phyloP scores from a whole-genome alignment of 139 green algal genomes.

The Pleodorina starrii region DNA sequence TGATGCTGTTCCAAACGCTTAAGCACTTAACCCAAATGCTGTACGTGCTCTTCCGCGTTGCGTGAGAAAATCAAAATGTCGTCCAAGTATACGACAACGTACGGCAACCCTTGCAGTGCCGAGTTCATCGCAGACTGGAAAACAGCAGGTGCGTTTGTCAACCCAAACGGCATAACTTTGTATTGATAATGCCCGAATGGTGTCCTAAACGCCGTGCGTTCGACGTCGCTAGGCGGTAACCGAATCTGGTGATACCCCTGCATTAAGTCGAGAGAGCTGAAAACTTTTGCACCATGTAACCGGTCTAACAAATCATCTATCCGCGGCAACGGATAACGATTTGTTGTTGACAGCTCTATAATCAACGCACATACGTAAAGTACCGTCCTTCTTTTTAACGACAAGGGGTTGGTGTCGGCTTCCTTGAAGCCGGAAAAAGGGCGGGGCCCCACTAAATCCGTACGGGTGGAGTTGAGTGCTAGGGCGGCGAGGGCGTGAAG shows the following conservation, averaged over 20 bases:
- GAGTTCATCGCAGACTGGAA: too few species aligned
- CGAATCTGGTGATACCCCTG: conserved; percentile 60
- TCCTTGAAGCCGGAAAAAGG: too few species aligned
- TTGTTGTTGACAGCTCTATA: conserved; percentile 54
- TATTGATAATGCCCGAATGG: conserved; percentile 68
- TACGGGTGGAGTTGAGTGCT: too few species aligned
- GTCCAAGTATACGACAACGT: too few species aligned
- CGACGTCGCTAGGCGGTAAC: conserved; percentile 43
- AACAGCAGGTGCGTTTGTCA: too few species aligned
- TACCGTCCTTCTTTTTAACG: conserved; percentile 70
- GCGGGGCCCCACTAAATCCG: too few species aligned
- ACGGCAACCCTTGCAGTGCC: too few species aligned
- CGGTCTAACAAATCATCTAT: conserved; percentile 42
- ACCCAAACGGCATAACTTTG: conserved; percentile 57
- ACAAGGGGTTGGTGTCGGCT: too few species aligned
- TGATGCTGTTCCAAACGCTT: too few species aligned
- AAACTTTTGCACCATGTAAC: conserved; percentile 36
- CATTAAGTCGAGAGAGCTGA: conserved; percentile 55
- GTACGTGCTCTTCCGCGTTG: too few species aligned
- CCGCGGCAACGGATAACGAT: conserved; percentile 40
- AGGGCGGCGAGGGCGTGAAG: too few species aligned
- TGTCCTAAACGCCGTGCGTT: conserved; percentile 58
- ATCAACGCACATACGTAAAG: conserved; percentile 66
- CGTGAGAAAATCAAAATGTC: conserved; percentile 75
- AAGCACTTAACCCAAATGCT: too few species aligned